Evolutionary conservation across 192 early-diverging fungal genomes (phyloP), one percentile per base, ranked within the genome.

Genomic region (Chytriomyces confervae): DNA sequence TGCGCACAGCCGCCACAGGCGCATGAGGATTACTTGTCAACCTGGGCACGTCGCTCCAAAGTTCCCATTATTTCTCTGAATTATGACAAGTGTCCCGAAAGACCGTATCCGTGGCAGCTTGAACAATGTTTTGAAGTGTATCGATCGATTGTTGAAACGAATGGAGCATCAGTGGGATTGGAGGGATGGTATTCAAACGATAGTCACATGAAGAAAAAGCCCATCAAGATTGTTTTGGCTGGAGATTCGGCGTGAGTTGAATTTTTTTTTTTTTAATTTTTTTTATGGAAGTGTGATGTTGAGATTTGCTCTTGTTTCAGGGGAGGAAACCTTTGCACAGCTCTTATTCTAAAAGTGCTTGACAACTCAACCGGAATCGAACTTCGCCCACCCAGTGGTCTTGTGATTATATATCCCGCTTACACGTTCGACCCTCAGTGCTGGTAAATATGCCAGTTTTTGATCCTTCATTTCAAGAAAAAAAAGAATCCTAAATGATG

Each of bases 41-140:
- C 82, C 2, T 97, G 93, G 93, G 94, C 96, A n/a, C 84, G 86
- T 24, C 83, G 84, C 48, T 92, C 92, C 1, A 83, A 85, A 9
- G 77, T 93, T 0, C 92, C 94, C 2, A 89, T 98, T 10, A 78
- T 95, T 44, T 91, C 90, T 67, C 85, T 98, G 60, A 90, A 98
- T 76, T 98, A 98, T 69, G 94, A 92, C 65, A 98, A 98, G 81
- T 94, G 95, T 7, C 97, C 96, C 48, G 97, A 97, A 82, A 90
- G 89, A 65, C 97, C 97, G n/a, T 99, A 94, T 77, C 97, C 97
- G 1, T 93, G 89, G 63, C 94, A 92, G 0, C 79, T 97, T 24
- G 91, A 97, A 67, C 94, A 98, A 78, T 95, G 94, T 79, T 97
- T 94, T 83, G 96, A 95, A 75, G 88, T 93, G 16, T 98, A 97